A percentile compares a stretch with the other conserved stretches of the same genome.
phyloP scores from a whole-genome alignment of 495 filamentous ascomycete species.

The Hypoxylon lienhwacheense region DNA sequence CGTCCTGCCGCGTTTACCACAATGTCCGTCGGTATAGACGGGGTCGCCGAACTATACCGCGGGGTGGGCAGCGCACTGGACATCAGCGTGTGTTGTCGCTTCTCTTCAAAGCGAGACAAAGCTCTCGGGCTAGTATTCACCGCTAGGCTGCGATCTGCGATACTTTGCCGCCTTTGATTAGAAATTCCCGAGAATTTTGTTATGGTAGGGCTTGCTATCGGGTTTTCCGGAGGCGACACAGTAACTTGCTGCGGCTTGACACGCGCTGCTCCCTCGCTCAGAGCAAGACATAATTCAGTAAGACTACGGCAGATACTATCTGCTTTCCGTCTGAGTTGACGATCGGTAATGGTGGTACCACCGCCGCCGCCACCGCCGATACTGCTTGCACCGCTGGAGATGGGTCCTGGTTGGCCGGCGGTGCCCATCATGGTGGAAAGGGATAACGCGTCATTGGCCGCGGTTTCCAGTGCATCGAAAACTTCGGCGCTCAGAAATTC shows the following conservation, averaged over 20 bases:
- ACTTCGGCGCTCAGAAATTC: constrained; percentile 66
- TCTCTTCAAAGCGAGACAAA: constrained; percentile 71
- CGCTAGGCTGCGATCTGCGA: constrained; percentile 37
- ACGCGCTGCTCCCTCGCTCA: constrained; percentile 61
- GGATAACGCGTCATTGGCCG: constrained; percentile 76
- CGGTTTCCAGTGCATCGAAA: constrained; percentile 77
- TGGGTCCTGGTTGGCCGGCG: constrained; percentile 60
- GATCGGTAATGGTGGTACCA: constrained; percentile 65
- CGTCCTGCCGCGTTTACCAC: constrained; percentile 34
- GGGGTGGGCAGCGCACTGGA: constrained; percentile 46
- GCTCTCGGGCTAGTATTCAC: constrained; percentile 61
- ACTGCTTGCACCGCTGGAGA: constrained; percentile 62
- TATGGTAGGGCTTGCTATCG: constrained; percentile 41
- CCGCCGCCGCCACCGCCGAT: constrained; percentile 61
- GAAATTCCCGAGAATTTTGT: constrained; percentile 40
- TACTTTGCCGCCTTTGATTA: constrained; percentile 41
- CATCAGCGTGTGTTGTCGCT: constrained; percentile 63
- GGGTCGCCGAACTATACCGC: constrained; percentile 41
- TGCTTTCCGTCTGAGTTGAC: constrained; percentile 83
- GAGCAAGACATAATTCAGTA: constrained; percentile 86
- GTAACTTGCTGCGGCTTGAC: constrained; percentile 41
- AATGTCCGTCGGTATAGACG: constrained; percentile 32
- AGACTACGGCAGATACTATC: constrained; percentile 91
- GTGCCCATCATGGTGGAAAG: constrained; percentile 74
- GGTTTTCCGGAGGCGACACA: constrained; percentile 33